These are phyloP conservation scores for Crithidia bombi DNA, from an alignment of 208 protist genomes.

Conservation along the genomic window DNA sequence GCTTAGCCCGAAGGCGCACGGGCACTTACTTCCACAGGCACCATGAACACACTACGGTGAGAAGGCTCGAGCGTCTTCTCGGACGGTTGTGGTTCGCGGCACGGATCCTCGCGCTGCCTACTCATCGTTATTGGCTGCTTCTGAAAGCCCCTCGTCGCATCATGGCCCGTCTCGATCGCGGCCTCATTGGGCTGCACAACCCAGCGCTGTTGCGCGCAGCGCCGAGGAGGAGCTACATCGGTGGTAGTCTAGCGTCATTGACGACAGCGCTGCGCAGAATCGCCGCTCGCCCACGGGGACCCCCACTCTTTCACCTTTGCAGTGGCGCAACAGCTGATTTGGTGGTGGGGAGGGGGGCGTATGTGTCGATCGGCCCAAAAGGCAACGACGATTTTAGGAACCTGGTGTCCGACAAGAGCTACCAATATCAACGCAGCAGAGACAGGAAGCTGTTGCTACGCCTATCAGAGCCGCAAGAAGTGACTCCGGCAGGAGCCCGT, in stretches of 20 bases:
- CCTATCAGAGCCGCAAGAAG: too few species aligned
- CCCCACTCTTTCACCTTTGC: background rate
- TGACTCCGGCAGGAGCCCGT: too few species aligned
- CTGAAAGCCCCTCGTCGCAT: slow-evolving; percentile 1
- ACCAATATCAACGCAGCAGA: too few species aligned
- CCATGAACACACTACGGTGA: background rate
- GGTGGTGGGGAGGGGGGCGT: too few species aligned
- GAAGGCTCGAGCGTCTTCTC: background rate
- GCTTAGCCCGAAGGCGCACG: background rate
- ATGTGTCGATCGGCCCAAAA: too few species aligned
- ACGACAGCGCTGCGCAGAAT: background rate
- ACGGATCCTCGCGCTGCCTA: background rate
- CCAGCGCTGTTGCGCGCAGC: background rate
- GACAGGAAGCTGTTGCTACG: too few species aligned
- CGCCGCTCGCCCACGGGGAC: background rate
- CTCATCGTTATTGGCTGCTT: background rate
- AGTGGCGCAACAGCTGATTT: background rate
- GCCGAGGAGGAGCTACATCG: background rate
- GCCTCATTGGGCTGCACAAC: background rate
- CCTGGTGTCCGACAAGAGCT: too few species aligned
- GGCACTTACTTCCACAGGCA: background rate
- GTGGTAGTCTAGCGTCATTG: background rate
- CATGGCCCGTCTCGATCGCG: background rate
- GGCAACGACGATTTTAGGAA: too few species aligned
- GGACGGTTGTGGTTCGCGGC: slow-evolving; percentile 1